Evolutionary conservation across 352 stramenopile species (phyloP), one percentile per base, ranked within the genome.

Genomic region (Peronospora destructor): DNA sequence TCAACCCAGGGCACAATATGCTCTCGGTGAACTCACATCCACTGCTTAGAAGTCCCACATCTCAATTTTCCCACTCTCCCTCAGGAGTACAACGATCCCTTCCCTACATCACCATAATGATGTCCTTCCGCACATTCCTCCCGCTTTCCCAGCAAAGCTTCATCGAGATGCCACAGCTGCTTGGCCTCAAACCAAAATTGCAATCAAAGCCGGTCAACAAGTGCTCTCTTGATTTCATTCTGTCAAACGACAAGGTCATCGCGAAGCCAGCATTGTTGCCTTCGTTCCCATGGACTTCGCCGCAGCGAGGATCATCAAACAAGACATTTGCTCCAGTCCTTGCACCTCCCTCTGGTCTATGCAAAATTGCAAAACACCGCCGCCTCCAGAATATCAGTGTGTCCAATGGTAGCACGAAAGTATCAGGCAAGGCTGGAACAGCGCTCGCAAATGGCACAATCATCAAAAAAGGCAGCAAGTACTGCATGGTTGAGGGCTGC

Each of bases 381-480:
- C 54, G 33, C 52, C 55, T 72, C 6, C 59, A 65, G 30, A 45
- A 55, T 46, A 21, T 55, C 48, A 71, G 58, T 36, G 49, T 49
- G 34, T 64, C 51, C 36, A 62, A 63, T 26, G 45, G 36, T 29
- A 68, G 51, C 40, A 56, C 32, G 25, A 73, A 64, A 66, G 37
- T 64, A 38, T 61, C 51, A 12, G 37, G 43, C 36, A 68, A 63
- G 21, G 16, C 54, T 43, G 44, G 32, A 45, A 37, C 54, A 9
- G 39, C 56, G 28, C 57, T 65, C 25, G 36, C 40, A 9, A 53
- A 59, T 39, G 59, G 59, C 9, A 45, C 47, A 1, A 37, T 65
- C 28, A 48, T 66, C 28, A 76, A 76, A 53, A 76, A 80, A 49
- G 68, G 70, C 19, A 76, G 72, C 53, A 78, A 82, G 45, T 76